Conservation (phyloP, 805 yeast genomes). For the Wickerhamiella sergipiensis region DNA sequence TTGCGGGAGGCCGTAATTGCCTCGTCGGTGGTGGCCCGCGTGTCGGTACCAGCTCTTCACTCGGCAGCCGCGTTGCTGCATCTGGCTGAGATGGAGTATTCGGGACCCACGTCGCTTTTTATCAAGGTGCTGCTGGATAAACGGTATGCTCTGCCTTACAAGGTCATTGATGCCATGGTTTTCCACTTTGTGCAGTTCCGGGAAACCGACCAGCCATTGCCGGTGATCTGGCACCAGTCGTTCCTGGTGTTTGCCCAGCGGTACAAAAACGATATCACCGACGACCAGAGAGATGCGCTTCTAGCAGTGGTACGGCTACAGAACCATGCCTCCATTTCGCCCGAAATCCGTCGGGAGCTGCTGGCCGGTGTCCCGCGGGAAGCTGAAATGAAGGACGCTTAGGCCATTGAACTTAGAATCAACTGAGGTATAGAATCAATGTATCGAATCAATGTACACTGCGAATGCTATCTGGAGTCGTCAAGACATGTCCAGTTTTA, state of each 20-base stretch:
- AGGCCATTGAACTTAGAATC: neutral
- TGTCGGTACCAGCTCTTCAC: constrained; percentile 88
- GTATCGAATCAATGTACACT: no score
- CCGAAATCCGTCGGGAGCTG: constrained; percentile 87
- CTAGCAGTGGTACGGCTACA: constrained; percentile 84
- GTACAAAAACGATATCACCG: constrained; percentile 95
- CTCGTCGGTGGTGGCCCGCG: constrained; percentile 77
- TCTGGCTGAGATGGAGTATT: constrained; percentile 65
- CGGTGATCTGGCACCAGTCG: constrained; percentile 96
- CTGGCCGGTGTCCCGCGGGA: constrained; percentile 46
- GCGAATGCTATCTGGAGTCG: neutral
- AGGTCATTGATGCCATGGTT: constrained; percentile 86
- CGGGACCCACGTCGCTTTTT: constrained; percentile 81
- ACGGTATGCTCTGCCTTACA: constrained; percentile 93
- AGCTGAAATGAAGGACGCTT: neutral
- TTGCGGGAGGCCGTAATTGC: constrained; percentile 91
- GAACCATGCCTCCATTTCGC: constrained; percentile 77
- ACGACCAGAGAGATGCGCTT: constrained; percentile 90
- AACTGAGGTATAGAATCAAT: neutral
- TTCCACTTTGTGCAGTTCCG: constrained; percentile 90
- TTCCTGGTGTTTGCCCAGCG: constrained; percentile 89
- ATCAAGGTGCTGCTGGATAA: constrained; percentile 82
- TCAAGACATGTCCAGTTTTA: constrained; percentile 15
- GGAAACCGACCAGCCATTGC: constrained; percentile 42
- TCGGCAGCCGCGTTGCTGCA: constrained; percentile 91